A percentile compares a stretch with the other conserved stretches of the same genome.
Conservation (phyloP, 2,329 filamentous ascomycete genomes). For the Fusarium buxicola region DNA sequence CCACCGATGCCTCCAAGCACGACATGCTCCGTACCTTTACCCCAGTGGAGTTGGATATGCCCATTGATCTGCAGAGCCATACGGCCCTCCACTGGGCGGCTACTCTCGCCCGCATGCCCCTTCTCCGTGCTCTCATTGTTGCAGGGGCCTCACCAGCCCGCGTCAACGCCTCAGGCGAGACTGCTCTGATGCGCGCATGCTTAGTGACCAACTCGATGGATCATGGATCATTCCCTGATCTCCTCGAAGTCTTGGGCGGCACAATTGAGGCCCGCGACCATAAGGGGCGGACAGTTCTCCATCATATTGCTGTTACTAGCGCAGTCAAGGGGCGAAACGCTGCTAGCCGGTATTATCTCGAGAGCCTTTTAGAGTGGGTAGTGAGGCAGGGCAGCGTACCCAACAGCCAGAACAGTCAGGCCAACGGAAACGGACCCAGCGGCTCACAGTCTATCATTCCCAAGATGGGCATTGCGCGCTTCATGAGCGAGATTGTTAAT, state of each 20-base stretch:
- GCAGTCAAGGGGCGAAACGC: constrained; percentile 93
- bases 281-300: constrained; percentile 89
- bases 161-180: constrained; percentile 90
- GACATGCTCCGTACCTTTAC: constrained; percentile 81
- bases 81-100: constrained; percentile 97
- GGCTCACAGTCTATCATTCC: constrained; percentile 60
- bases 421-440: constrained; percentile 50
- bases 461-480: constrained; percentile 87
- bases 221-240: constrained; percentile 87
- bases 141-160: constrained; percentile 89
- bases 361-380: constrained; percentile 93
- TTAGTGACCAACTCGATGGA: constrained; percentile 95
- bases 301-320: constrained; percentile 96
- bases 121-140: constrained; percentile 83
- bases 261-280: constrained; percentile 92
- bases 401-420: constrained; percentile 59
- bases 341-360: constrained; percentile 94
- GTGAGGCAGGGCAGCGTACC: constrained; percentile 82
- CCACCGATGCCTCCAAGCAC: constrained; percentile 77
- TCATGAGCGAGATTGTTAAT: constrained; percentile 98
- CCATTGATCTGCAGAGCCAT: constrained; percentile 88
- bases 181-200: constrained; percentile 91
- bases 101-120: constrained; percentile 85
- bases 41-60: constrained; percentile 87
- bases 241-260: constrained; percentile 87